These are phyloP conservation scores for Phytopythium chamaehyphon DNA, from an alignment of 352 stramenopile genomes.

Conservation along the genomic window DNA sequence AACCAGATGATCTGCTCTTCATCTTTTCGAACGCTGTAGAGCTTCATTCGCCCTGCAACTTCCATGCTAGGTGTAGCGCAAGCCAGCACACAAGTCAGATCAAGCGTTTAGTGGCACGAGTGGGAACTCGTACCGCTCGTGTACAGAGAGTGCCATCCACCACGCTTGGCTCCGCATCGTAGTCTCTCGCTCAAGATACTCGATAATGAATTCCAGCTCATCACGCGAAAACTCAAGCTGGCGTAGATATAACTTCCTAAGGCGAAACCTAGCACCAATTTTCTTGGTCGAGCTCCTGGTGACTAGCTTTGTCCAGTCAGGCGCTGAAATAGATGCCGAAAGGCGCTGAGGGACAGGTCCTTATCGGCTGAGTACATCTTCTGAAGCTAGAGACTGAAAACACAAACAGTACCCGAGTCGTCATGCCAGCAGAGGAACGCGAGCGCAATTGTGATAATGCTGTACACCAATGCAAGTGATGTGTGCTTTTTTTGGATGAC, in stretches of 20 bases:
- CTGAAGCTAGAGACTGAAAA: too few relatives aligned
- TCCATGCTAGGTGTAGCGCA: conserved; percentile 18
- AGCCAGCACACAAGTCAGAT: neutral
- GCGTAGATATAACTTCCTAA: conserved; percentile 37
- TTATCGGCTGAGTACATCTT: too few relatives aligned
- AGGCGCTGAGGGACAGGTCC: neutral
- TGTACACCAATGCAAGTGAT: too few relatives aligned
- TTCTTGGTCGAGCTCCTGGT: conserved; percentile 22
- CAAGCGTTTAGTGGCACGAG: too few relatives aligned
- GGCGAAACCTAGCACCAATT: conserved; percentile 35
- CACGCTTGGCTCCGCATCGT: conserved; percentile 33
- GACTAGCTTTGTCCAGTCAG: conserved; percentile 5
- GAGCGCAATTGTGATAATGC: too few relatives aligned
- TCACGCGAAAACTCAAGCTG: conserved; percentile 34
- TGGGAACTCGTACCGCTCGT: conserved; percentile 18
- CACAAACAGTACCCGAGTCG: too few relatives aligned
- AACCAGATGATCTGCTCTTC: conserved; percentile 37
- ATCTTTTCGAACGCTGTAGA: conserved; percentile 28
- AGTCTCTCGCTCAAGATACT: conserved; percentile 36
- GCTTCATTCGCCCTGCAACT: conserved; percentile 30
- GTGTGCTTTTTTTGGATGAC: too few relatives aligned
- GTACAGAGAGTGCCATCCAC: conserved; percentile 29
- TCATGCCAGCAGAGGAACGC: too few relatives aligned
- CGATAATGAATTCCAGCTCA: conserved; percentile 41
- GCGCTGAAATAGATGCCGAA: neutral